Conservation (phyloP, 305 asterid species). For the Plantago coronopus region DNA sequence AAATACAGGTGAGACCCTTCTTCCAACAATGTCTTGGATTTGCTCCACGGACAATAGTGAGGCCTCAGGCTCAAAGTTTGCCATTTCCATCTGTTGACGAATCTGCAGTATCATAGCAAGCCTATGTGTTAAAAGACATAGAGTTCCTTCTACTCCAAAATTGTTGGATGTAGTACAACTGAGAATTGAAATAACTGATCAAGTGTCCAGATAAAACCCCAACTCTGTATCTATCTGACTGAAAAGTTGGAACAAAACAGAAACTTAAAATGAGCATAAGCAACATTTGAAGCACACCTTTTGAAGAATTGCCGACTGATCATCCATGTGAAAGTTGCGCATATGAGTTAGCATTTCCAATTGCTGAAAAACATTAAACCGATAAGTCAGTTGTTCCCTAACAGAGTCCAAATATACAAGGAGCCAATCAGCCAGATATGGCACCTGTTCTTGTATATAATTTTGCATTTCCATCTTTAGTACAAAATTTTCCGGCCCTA, state of each 20-base stretch:
- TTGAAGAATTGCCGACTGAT: constrained; percentile 77
- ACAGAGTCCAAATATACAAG: constrained; percentile 1
- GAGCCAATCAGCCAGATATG: not conserved
- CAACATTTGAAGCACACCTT: constrained; percentile 40
- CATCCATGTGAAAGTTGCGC: constrained; percentile 64
- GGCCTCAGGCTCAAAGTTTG: constrained; percentile 63
- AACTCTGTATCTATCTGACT: no score
- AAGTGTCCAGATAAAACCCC: no score
- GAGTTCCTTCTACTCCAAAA: no score
- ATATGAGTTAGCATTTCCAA: constrained; percentile 79
- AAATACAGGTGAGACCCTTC: constrained; percentile 65
- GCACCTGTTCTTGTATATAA: constrained; percentile 62
- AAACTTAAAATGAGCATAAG: no score
- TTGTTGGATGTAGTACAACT: no score
- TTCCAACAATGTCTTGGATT: constrained; percentile 58
- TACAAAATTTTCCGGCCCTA: constrained; percentile 65
- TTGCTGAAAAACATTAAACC: constrained; percentile 44
- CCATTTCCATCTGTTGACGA: constrained; percentile 65
- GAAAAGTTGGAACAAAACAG: no score
- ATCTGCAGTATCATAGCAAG: constrained; percentile 35
- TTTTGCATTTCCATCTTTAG: constrained; percentile 52
- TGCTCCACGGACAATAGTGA: constrained; percentile 56
- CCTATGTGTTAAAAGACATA: no score
- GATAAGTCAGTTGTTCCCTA: not conserved
- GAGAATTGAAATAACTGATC: no score